Evolutionary conservation across 2,329 filamentous ascomycete species (phyloP), one percentile per base, ranked within the genome.

Genomic region (Clarireedia hainanense): DNA sequence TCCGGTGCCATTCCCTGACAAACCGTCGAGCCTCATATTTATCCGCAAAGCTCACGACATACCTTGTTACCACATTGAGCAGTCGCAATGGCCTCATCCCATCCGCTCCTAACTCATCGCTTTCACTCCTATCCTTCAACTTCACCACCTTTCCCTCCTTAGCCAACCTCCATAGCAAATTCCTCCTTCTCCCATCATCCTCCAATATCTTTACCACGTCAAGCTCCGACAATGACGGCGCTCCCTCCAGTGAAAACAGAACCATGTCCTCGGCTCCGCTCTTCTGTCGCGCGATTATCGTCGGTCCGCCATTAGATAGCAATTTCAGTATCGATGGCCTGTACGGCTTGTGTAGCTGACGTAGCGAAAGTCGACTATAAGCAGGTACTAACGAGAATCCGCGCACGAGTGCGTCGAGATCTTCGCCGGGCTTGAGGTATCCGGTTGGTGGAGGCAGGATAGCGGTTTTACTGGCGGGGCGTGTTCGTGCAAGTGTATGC

Each of bases 321-420:
- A 76, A 54, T 12, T 62, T 56, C 9, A 64, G 39, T 5, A 74
- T 51, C 6, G 64, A 51, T 6, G 67, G 67, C 2, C 62, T 59
- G 45, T 72, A 70, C 5, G 72, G 72, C 9, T 64, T 64, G 6
- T 62, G 61, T 6, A 75, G 58, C 47, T 70, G 61, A 5, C 65
- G 64, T 12, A 75, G 39, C 6, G 60, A 65, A 5, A 72, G 65
- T 5, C 71, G 62, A 46, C 54, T 67, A 60, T 63, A 69, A 7
- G 75, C 71, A 5, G 78, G 75, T 24, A 75, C 69, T 36, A 84
- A 71, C 4, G 78, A 74, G 68, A 80, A 84, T 14, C 72, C 67
- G 50, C 71, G 65, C 9, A 76, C 61, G 64, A 79, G 77, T 17
- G 70, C 63, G 50, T 73, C 63, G 3, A 75, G 60, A 61, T 80